A percentile compares a stretch with the other conserved stretches of the same genome.
These are phyloP conservation scores for Massarina eburnea DNA, from an alignment of 2,329 filamentous ascomycete genomes.

Conservation along the genomic window DNA sequence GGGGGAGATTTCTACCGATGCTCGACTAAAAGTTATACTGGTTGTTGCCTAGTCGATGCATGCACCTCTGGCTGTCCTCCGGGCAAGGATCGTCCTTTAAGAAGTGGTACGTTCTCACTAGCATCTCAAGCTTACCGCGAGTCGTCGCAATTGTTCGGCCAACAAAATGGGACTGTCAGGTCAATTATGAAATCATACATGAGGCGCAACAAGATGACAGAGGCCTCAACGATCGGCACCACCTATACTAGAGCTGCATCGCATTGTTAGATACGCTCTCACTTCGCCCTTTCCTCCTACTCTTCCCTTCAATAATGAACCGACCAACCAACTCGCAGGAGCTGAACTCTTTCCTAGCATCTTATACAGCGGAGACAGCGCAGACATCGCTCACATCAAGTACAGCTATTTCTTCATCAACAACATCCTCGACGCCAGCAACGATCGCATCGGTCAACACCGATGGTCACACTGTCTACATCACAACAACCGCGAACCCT, in stretches of 20 bases:
- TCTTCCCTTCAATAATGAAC: constrained; percentile 1
- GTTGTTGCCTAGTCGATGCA: constrained; percentile 30
- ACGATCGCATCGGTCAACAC: constrained; percentile 10
- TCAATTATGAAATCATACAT: background rate
- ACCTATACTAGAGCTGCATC: background rate
- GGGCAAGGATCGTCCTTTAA: constrained; percentile 17
- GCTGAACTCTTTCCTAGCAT: constrained; percentile 3
- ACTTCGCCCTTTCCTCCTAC: background rate
- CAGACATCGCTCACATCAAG: background rate
- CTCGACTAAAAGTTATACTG: constrained; percentile 11
- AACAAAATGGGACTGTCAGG: background rate
- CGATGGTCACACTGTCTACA: constrained; percentile 11
- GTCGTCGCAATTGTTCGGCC: constrained; percentile 6
- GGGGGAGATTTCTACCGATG: constrained; percentile 27
- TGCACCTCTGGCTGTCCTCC: constrained; percentile 24
- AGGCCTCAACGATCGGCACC: background rate
- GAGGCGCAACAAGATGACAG: background rate
- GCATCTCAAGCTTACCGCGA: background rate
- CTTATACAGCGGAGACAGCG: background rate
- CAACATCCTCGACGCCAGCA: constrained; percentile 5
- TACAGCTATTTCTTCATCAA: background rate
- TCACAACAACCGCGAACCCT: constrained; percentile 4
- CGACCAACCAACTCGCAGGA: background rate
- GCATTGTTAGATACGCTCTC: background rate
- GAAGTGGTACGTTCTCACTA: constrained; percentile 16